Percentiles rank a stretch among this genome's conserved stretches.
phyloP scores from a whole-genome alignment of 169 alveolate genomes.

The Perkinsus marinus region DNA sequence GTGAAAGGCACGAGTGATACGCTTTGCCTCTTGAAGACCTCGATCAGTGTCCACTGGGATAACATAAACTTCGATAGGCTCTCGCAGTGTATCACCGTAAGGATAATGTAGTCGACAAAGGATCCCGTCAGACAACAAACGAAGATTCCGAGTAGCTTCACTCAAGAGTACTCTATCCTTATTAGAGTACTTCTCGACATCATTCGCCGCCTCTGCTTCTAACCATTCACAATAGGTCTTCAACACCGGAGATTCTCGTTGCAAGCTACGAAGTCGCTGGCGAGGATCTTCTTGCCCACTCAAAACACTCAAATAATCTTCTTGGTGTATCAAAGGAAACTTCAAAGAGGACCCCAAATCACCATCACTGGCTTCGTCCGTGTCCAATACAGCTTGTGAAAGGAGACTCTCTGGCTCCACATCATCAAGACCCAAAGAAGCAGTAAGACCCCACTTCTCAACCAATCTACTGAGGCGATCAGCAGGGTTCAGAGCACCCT shows the following conservation, averaged over 20 bases:
- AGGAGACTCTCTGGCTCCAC: neutral
- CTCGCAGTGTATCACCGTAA: too few species aligned
- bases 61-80: too few species aligned
- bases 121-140: neutral
- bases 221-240: neutral
- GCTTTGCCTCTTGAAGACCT: too few species aligned
- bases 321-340: neutral
- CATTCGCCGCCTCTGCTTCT: neutral
- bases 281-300: neutral
- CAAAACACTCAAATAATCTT: neutral
- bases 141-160: neutral
- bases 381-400: neutral
- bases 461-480: neutral
- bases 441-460: neutral
- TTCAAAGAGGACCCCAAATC: neutral
- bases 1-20: too few species aligned
- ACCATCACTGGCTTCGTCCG: neutral
- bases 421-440: neutral
- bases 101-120: too few species aligned
- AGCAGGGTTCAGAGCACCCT: neutral
- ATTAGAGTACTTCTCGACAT: neutral
- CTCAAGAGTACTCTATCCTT: neutral
- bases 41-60: too few species aligned
- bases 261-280: neutral
- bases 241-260: neutral